A percentile compares a stretch with the other conserved stretches of the same genome.
These are phyloP conservation scores for Dendrobium huoshanense DNA, from an alignment of 106 monocot species.

Conservation along the genomic window DNA sequence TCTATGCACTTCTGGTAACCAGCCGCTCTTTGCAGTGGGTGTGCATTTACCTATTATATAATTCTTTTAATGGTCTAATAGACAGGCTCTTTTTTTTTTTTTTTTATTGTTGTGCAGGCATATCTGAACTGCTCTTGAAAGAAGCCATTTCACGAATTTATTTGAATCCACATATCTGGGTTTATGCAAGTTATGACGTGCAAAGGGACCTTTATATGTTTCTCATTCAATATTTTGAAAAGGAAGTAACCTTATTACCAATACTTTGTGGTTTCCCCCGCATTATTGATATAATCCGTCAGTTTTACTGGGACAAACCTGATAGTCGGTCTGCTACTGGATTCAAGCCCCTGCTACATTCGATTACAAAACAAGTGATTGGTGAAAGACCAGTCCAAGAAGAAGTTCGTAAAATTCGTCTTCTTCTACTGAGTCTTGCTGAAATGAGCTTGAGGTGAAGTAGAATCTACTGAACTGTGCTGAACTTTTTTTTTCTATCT, in stretches of 20 bases:
- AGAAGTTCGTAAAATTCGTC: slow-evolving; percentile 86
- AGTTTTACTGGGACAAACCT: slow-evolving; percentile 87
- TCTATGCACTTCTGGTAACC: slow-evolving; percentile 63
- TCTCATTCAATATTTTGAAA: slow-evolving; percentile 88
- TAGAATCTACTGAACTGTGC: neutral
- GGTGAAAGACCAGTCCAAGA: slow-evolving; percentile 57
- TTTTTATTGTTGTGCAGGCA: slow-evolving; percentile 25
- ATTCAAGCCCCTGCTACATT: slow-evolving; percentile 56
- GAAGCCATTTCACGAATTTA: slow-evolving; percentile 80
- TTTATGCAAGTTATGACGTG: slow-evolving; percentile 81
- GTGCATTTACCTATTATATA: neutral
- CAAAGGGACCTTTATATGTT: slow-evolving; percentile 94
- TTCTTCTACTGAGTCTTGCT: slow-evolving; percentile 86
- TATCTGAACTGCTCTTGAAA: slow-evolving; percentile 66
- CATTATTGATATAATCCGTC: slow-evolving; percentile 71
- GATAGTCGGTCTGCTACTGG: slow-evolving; percentile 36
- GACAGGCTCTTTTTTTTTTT: slow-evolving; percentile 4
- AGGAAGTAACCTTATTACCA: slow-evolving; percentile 39
- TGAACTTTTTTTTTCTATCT: neutral
- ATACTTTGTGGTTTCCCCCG: slow-evolving; percentile 54
- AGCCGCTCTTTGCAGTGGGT: neutral
- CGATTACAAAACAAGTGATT: slow-evolving; percentile 50
- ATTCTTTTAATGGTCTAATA: neutral
- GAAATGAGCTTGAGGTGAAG: slow-evolving; percentile 85
- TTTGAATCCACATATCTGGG: slow-evolving; percentile 90